A percentile compares a stretch with the other conserved stretches of the same genome.
Conservation (phyloP, 169 alveolate species). For the Plasmodium ovale region DNA sequence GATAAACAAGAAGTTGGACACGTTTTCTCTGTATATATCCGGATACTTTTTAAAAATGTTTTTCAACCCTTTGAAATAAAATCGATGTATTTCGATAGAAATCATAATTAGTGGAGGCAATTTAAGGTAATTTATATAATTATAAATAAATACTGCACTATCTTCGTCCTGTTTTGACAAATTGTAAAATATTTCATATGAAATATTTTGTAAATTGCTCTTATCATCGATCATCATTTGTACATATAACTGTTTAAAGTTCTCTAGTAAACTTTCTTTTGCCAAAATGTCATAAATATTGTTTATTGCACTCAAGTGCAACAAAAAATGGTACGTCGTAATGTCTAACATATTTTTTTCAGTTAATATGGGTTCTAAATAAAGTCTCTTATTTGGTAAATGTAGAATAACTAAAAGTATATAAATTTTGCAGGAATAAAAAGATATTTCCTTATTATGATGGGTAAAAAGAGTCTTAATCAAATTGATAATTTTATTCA, state of each 20-base stretch:
- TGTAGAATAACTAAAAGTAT: constrained; percentile 49
- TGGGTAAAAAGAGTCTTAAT: constrained; percentile 40
- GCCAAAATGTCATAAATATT: constrained; percentile 65
- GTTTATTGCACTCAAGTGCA: constrained; percentile 65
- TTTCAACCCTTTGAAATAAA: constrained; percentile 55
- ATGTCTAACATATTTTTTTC: neutral
- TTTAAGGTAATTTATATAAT: constrained; percentile 8
- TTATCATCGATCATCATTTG: constrained; percentile 30
- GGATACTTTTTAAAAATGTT: constrained; percentile 46
- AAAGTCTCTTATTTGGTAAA: constrained; percentile 43
- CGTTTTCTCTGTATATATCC: constrained; percentile 27
- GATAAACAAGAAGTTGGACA: constrained; percentile 18
- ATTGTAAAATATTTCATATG: constrained; percentile 54
- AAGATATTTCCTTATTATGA: constrained; percentile 43
- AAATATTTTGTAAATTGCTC: constrained; percentile 26
- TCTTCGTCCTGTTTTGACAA: constrained; percentile 43
- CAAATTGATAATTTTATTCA: constrained; percentile 54
- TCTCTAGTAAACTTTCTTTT: constrained; percentile 46
- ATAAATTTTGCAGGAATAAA: constrained; percentile 61
- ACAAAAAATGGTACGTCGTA: constrained; percentile 27
- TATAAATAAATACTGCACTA: constrained; percentile 16
- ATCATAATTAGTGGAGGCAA: constrained; percentile 61
- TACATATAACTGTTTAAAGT: constrained; percentile 32
- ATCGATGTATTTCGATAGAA: constrained; percentile 55
- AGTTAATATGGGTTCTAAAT: constrained; percentile 43